A percentile compares a stretch with the other conserved stretches of the same genome.
These are phyloP conservation scores for Xylariaceae sp. DNA, from an alignment of 2,329 filamentous ascomycete species.

Conservation along the genomic window DNA sequence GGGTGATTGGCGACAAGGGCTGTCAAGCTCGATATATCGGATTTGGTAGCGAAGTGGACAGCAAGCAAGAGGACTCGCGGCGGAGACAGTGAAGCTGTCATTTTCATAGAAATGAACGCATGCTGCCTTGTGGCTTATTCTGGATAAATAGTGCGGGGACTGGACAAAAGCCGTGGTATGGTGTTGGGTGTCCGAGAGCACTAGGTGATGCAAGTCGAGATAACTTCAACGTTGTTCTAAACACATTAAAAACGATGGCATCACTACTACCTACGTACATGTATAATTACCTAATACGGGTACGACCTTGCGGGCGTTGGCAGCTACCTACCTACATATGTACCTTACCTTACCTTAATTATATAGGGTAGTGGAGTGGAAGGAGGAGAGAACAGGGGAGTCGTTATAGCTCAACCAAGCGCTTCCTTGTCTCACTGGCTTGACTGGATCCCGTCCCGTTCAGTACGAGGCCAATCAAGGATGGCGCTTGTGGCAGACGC, in stretches of 20 bases:
- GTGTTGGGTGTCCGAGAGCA: neutral
- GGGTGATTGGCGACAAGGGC: constrained; percentile 62
- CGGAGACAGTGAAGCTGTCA: constrained; percentile 59
- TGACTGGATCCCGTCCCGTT: too few species aligned
- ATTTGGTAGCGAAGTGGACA: constrained; percentile 69
- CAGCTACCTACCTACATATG: too few species aligned
- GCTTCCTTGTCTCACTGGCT: too few species aligned
- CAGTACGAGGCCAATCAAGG: too few species aligned
- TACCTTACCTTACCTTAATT: too few species aligned
- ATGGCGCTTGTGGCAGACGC: too few species aligned
- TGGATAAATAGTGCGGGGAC: neutral
- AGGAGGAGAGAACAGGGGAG: too few species aligned
- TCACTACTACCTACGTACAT: too few species aligned
- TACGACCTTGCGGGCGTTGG: too few species aligned
- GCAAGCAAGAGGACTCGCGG: constrained; percentile 76
- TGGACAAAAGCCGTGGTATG: neutral
- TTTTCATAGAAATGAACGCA: constrained; percentile 31
- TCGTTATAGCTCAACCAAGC: too few species aligned
- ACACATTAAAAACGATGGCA: neutral
- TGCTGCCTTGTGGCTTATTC: constrained; percentile 6
- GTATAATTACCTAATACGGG: too few species aligned
- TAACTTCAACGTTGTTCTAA: neutral
- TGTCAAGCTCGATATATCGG: constrained; percentile 68
- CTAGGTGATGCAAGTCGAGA: neutral
- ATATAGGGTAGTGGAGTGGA: too few species aligned